Base-by-base conservation (phyloP, 2,329 filamentous ascomycete genomes). In the Microdochium trichocladiopsis region DNA sequence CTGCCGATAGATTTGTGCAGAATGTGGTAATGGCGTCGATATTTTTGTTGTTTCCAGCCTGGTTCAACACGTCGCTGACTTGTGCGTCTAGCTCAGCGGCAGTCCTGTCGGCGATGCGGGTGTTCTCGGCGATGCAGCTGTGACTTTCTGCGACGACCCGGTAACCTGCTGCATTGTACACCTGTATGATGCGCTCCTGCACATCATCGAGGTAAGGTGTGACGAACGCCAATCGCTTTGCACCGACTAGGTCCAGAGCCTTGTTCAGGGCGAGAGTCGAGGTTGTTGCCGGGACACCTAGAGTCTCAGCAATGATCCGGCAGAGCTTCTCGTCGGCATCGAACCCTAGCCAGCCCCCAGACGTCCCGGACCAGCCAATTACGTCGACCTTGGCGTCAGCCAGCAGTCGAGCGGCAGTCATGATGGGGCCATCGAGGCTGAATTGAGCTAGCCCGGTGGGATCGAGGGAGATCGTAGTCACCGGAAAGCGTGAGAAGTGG, bases 1-100 rank as follows among this genome's bases (percentile, higher is more conserved):
- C 72, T 3, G 70, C 71, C 12, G 59, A 58, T 25, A 74, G 57
- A 57, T 74, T 75, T 14, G 71, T 76, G 58, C 72, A 75, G 56
- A 74, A 73, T 2, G 69, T 70, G 8, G 66, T 66, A 1, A 73
- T 58, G 2, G 65, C 67, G 51, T 67, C 54, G 1, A 65, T 60
- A n/a, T 61, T 21, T 4, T 5, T 9, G 21, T 18, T 62, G n/a
- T 60, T 57, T 2, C 51, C 54, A 3, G 63, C 56, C 16, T 61
- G 57, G 36, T 62, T 64, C 41, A 66, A 53, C 16, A 69, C 58
- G 47, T 65, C 61, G 2, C 8, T 47, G 8, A 63, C 53, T 57
- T 59, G 53, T 1, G 23, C n/a, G 41, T 61, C 59, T 6, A 62
- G 52, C 24, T 41, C 52, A 1, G 49, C 3, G 49, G 69, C 65